Evolutionary conservation across 2,329 filamentous ascomycete species (phyloP), one percentile per base, ranked within the genome.

Genomic region (Akanthomyces dipterigenus): DNA sequence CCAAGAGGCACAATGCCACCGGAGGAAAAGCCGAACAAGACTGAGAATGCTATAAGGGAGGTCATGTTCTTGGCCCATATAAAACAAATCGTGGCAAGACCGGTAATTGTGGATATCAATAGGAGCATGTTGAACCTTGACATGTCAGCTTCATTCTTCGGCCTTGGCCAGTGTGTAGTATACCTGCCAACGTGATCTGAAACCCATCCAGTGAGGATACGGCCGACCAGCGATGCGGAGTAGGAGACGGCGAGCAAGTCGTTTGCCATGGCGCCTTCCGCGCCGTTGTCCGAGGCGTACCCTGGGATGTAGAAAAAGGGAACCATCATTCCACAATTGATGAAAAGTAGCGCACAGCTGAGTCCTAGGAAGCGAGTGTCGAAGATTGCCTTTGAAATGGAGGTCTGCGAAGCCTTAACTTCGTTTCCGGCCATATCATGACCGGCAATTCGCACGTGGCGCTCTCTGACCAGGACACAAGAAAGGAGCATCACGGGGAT

Each of bases 211-310:
- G 81, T 79, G 1, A 76, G 64, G 63, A 84, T 78, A 45, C 82
- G 79, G 4, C 83, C 82, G 26, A 80, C 70, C 9, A 79, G 74
- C 1, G 80, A 83, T 14, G 82, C 82, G 0, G 79, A 78, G 67
- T 88, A 88, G 65, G 87, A 77, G 64, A 88, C 82, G 9, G 84
- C 76, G 6, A 88, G 75, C 40, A 88, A 76, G 65, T 86, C 87
- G 71, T 87, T 86, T 1, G 81, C 79, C 12, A 85, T 73, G 22
- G 77, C 72, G 20, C 71, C 71, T 2, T 79, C 77, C 46, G 85
- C 77, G 9, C 73, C 70, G 1, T 76, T 71, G 0, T 77, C 70
- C 6, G 80, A 72, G 6, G 82, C 83, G 68, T 82, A 88, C 6
- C 80, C 71, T 58, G 83, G 79, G 7, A 73, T 69, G 63, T 67